phyloP scores from a whole-genome alignment of 331 rosid species.

The Acacia pycnantha region DNA sequence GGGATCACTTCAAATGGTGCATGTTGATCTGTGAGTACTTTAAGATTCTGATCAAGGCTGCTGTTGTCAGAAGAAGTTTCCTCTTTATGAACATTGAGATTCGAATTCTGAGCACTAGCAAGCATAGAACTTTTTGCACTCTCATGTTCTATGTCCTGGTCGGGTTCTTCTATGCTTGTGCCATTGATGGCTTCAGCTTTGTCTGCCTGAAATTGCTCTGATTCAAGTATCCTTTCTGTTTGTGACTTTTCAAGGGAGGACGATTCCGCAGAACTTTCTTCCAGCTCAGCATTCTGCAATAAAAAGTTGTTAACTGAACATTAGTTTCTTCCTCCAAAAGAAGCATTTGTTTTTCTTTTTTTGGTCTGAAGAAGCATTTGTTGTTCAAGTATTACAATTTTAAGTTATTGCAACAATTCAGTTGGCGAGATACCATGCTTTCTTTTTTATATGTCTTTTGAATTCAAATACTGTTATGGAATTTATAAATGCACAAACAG shows the following conservation, averaged over 20 bases:
- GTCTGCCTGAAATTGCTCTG: slow-evolving; percentile 14
- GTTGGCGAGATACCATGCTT: background rate
- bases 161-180: slow-evolving; percentile 15
- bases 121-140: background rate
- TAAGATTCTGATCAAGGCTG: slow-evolving; percentile 20
- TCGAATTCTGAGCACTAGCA: slow-evolving; percentile 15
- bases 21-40: slow-evolving; percentile 23
- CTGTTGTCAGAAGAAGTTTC: slow-evolving; percentile 5
- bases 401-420: background rate
- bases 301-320: background rate
- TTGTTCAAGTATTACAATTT: background rate
- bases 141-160: slow-evolving; percentile 9
- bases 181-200: slow-evolving; percentile 18
- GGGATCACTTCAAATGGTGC: slow-evolving; percentile 25
- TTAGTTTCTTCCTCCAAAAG: background rate
- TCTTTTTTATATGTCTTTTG: background rate
- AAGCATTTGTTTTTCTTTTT: background rate
- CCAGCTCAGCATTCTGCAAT: slow-evolving; percentile 31
- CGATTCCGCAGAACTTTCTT: slow-evolving; percentile 23
- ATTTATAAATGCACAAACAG: background rate
- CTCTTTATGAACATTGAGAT: slow-evolving; percentile 16
- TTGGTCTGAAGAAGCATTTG: background rate
- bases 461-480: background rate
- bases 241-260: slow-evolving; percentile 19
- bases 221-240: background rate